Evolutionary conservation across 176 grass and related monocot genomes (phyloP).

Genomic region (Triticum timopheevii): DNA sequence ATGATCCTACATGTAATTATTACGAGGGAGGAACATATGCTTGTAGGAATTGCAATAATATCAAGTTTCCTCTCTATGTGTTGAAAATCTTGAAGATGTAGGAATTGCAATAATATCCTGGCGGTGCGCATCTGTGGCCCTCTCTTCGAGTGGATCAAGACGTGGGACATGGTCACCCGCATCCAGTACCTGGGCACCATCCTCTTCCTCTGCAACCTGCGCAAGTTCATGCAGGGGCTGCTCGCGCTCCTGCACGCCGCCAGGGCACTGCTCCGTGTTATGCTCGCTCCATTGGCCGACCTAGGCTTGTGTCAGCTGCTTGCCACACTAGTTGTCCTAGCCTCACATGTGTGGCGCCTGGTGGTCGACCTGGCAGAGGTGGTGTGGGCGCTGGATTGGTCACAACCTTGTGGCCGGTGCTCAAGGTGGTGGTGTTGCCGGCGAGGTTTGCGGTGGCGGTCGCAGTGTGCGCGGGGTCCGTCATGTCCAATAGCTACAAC

Average conservation of each 20-base stretch:
- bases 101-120: no score
- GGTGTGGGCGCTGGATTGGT: conserved; percentile 4
- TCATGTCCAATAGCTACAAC: conserved; percentile 48
- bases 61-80: no score
- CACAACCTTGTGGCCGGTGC: conserved; percentile 33
- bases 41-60: no score
- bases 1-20: no score
- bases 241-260: conserved; percentile 29
- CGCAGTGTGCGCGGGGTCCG: conserved; percentile 34
- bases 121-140: conserved; percentile 72
- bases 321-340: background rate
- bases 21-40: no score
- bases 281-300: conserved; percentile 39
- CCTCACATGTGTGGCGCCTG: conserved; percentile 5
- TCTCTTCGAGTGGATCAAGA: conserved; percentile 83
- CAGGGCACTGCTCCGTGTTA: background rate
- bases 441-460: conserved; percentile 18
- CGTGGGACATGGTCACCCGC: conserved; percentile 83
- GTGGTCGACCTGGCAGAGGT: conserved; percentile 46
- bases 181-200: conserved; percentile 92
- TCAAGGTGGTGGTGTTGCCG: conserved; percentile 44
- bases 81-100: no score
- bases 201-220: conserved; percentile 77
- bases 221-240: conserved; percentile 43
- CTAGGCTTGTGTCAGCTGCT: background rate